These are phyloP conservation scores for Mucor irregularis DNA, from an alignment of 371 early-diverging fungal species.

Conservation along the genomic window DNA sequence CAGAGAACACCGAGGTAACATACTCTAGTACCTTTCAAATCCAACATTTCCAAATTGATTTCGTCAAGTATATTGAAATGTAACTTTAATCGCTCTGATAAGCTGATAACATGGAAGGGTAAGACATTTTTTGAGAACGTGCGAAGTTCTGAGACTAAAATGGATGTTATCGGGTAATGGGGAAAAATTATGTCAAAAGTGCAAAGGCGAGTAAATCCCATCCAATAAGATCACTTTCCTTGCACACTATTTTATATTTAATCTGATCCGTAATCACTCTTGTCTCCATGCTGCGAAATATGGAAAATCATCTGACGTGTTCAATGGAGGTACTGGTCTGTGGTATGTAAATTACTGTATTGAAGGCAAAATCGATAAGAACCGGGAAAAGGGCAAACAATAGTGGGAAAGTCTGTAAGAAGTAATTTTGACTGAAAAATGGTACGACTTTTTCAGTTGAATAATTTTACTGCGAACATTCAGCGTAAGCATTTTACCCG, in stretches of 20 bases:
- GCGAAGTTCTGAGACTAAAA: conserved; percentile 1
- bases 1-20: too few relatives aligned
- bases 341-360: too few relatives aligned
- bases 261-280: conserved; percentile 9
- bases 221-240: conserved; percentile 6
- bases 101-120: not conserved
- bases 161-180: conserved; percentile 5
- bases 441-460: conserved; percentile 5
- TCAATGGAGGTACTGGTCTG: too few relatives aligned
- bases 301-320: too few relatives aligned
- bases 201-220: not conserved
- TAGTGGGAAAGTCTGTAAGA: not conserved
- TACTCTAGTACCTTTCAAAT: too few relatives aligned
- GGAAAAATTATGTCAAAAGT: not conserved
- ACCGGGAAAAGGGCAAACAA: not conserved
- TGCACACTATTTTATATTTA: not conserved
- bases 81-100: not conserved
- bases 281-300: not conserved
- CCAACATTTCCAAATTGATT: too few relatives aligned
- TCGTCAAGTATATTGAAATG: too few relatives aligned
- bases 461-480: not conserved
- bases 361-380: too few relatives aligned
- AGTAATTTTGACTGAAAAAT: not conserved
- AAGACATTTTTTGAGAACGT: not conserved
- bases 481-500: too few relatives aligned